A percentile compares a stretch with the other conserved stretches of the same genome.
These are phyloP conservation scores for Citrus reticulata DNA, from an alignment of 345 rosid genomes.

Conservation along the genomic window DNA sequence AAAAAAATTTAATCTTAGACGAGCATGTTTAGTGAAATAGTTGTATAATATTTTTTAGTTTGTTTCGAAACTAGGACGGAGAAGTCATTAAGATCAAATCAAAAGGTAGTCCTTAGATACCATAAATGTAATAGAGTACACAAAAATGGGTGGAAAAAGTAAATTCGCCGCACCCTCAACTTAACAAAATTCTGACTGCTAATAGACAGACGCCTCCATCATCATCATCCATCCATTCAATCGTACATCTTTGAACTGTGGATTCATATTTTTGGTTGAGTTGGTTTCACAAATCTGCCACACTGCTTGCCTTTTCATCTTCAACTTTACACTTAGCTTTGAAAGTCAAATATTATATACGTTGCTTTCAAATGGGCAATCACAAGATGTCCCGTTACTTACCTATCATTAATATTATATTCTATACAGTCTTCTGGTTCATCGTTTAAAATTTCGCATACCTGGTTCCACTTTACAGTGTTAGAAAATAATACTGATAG, in stretches of 20 bases:
- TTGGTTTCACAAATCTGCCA: constrained; percentile 1
- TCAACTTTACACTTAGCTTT: neutral
- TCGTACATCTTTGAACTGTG: constrained; percentile 4
- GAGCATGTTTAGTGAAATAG: no score
- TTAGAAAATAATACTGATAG: neutral
- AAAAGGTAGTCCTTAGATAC: neutral
- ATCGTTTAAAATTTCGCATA: neutral
- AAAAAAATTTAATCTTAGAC: no score
- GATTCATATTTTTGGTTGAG: neutral
- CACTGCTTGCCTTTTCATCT: neutral
- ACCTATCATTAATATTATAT: neutral
- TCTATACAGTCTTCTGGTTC: neutral
- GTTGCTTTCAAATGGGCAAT: constrained; percentile 19
- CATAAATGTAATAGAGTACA: neutral
- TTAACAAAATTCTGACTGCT: neutral
- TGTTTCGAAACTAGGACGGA: no score
- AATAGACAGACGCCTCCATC: neutral
- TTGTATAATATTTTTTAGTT: no score
- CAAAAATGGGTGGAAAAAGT: neutral
- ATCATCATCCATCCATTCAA: neutral
- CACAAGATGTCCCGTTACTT: constrained; percentile 10
- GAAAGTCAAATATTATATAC: constrained; percentile 18
- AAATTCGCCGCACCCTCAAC: neutral
- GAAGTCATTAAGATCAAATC: neutral
- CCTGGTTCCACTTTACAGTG: neutral